A percentile compares a stretch with the other conserved stretches of the same genome.
Evolutionary conservation across 2,329 filamentous ascomycete genomes (phyloP).

Genomic region (Aspergillus uvarum): DNA sequence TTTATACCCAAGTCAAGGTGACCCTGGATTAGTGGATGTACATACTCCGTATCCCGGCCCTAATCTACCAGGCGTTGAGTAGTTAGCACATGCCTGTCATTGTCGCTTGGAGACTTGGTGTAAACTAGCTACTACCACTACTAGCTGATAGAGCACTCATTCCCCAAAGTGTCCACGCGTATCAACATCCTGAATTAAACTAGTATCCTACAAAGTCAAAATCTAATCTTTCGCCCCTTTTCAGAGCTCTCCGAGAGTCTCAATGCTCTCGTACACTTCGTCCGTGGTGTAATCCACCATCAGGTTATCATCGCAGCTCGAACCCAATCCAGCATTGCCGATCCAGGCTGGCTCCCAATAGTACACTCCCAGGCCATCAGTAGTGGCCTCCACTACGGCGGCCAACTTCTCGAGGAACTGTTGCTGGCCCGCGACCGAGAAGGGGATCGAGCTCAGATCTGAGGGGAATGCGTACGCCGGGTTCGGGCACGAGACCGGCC

Average conservation of each 20-base stretch:
- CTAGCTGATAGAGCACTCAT: no score
- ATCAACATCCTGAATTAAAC: neutral
- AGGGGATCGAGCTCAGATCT: constrained; percentile 61
- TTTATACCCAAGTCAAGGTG: neutral
- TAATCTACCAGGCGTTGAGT: neutral
- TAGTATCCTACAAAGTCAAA: neutral
- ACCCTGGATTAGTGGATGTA: neutral
- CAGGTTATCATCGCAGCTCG: constrained; percentile 63
- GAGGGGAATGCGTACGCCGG: constrained; percentile 60
- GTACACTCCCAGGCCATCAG: constrained; percentile 60
- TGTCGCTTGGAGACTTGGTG: no score
- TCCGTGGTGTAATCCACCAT: constrained; percentile 58
- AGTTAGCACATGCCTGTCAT: neutral
- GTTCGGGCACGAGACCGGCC: constrained; percentile 63
- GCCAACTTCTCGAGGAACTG: constrained; percentile 63
- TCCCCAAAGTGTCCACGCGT: neutral
- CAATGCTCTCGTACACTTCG: constrained; percentile 57
- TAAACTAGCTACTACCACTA: no score
- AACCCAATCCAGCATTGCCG: constrained; percentile 63
- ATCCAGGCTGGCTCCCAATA: constrained; percentile 77
- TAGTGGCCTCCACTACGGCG: constrained; percentile 53
- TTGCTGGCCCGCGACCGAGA: constrained; percentile 62
- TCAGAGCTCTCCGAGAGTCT: constrained; percentile 55
- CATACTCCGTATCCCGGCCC: neutral
- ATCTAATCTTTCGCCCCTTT: neutral